These are phyloP conservation scores for Lactifluus pinguis DNA, from an alignment of 768 basidiomycete species.

Conservation along the genomic window DNA sequence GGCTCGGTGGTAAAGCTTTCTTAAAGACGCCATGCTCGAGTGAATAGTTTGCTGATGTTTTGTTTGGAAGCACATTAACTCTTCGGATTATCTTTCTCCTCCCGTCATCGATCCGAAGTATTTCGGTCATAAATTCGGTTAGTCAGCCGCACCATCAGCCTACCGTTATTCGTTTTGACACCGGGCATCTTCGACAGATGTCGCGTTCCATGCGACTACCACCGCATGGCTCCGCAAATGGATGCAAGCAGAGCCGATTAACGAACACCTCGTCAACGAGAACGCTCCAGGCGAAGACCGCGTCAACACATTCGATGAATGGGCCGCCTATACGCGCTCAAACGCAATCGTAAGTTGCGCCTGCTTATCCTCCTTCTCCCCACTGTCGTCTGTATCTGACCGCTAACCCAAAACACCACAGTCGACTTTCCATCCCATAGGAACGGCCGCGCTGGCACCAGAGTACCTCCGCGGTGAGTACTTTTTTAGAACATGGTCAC, in stretches of 20 bases:
- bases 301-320: conserved; percentile 15
- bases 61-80: conserved; percentile 24
- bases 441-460: conserved; percentile 36
- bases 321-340: conserved; percentile 12
- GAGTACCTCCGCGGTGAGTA: conserved; percentile 25
- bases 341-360: conserved; percentile 11
- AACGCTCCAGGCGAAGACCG: conserved; percentile 6
- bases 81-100: conserved; percentile 26
- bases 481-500: neutral
- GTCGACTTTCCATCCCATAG: conserved; percentile 21
- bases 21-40: neutral
- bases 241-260: conserved; percentile 17
- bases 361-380: neutral
- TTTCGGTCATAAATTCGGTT: conserved; percentile 21
- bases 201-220: conserved; percentile 27
- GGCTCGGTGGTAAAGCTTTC: conserved; percentile 11
- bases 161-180: neutral
- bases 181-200: conserved; percentile 17
- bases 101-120: conserved; percentile 39
- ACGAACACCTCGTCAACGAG: conserved; percentile 5
- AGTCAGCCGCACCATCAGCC: neutral
- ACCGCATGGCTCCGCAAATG: conserved; percentile 19
- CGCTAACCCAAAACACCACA: neutral
- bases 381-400: neutral
- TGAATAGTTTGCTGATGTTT: neutral